These are phyloP conservation scores for Termitomyces eurrhizus DNA, from an alignment of 768 basidiomycete species.

Conservation along the genomic window DNA sequence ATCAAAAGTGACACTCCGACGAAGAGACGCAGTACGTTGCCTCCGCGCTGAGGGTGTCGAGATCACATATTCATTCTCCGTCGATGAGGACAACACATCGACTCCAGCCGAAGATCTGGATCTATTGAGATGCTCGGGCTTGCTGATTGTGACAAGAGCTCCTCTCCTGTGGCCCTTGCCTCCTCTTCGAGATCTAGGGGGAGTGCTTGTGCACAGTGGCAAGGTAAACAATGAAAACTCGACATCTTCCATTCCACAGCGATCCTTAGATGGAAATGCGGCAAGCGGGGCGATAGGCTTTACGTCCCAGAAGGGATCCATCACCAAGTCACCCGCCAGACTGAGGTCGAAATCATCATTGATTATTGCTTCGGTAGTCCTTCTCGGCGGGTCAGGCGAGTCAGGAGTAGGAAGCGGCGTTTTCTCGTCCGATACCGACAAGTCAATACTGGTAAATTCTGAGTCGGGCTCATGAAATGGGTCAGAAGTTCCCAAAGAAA, in stretches of 20 bases:
- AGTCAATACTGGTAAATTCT: neutral
- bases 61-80: conserved; percentile 4
- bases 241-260: neutral
- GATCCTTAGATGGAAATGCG: neutral
- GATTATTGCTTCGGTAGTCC: neutral
- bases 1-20: conserved; percentile 5
- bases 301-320: conserved; percentile 10
- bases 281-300: conserved; percentile 2
- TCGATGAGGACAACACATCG: neutral
- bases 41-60: conserved; percentile 5
- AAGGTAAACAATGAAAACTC: neutral
- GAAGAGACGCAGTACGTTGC: conserved; percentile 9
- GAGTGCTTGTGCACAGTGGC: conserved; percentile 13
- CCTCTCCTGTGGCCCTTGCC: conserved; percentile 15
- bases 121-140: conserved; percentile 3
- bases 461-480: neutral
- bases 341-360: neutral
- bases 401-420: neutral
- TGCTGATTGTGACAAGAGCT: conserved; percentile 12
- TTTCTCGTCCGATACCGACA: conserved; percentile 8
- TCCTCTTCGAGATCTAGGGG: conserved; percentile 5
- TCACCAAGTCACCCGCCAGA: neutral
- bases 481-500: neutral
- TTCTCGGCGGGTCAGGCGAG: neutral
- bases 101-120: neutral